phyloP scores from a whole-genome alignment of 345 rosid species.

The Citrus sinensis region DVS_A1.0 CM039165.1:24456001-24456500 shows the following conservation, averaged over 20 bases:
- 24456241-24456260: conserved; percentile 27
- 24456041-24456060: conserved; percentile 41
- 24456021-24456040: conserved; percentile 31
- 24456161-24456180: conserved; percentile 5
- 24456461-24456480: conserved; percentile 94
- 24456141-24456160: conserved; percentile 4
- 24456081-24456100: conserved; percentile 17
- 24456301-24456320: conserved; percentile 6
- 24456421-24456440: conserved; percentile 17
- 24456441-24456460: conserved; percentile 79
- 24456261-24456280: conserved; percentile 1
- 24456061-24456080: conserved; percentile 21
- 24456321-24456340: neutral
- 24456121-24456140: conserved; percentile 7
- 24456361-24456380: conserved; percentile 28
- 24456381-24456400: conserved; percentile 34
- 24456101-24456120: conserved; percentile 38
- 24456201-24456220: conserved; percentile 32
- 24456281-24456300: conserved; percentile 26
- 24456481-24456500: conserved; percentile 86
- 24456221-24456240: conserved; percentile 22
- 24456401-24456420: conserved; percentile 3
- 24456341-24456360: conserved; percentile 5
- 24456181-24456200: conserved; percentile 16
- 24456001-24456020: neutral